These are phyloP conservation scores for Phaffia australis DNA, from an alignment of 768 basidiomycete species.

Conservation along the genomic window DNA sequence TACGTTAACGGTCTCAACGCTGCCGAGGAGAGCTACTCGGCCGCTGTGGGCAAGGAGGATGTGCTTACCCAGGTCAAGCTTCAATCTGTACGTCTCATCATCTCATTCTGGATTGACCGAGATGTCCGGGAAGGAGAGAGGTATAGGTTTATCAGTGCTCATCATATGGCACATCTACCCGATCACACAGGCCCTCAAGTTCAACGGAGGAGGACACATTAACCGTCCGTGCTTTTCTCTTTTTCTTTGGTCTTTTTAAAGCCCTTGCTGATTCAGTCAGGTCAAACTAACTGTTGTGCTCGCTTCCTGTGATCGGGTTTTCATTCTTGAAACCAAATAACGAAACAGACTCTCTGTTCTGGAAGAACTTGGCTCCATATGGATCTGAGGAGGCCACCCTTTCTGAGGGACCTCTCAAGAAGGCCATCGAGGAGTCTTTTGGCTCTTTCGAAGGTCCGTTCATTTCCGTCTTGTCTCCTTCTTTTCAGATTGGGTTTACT, in stretches of 20 bases:
- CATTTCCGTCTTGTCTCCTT: background rate
- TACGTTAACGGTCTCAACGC: conserved; percentile 88
- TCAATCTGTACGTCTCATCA: conserved; percentile 47
- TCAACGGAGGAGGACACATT: conserved; percentile 74
- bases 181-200: conserved; percentile 55
- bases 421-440: conserved; percentile 52
- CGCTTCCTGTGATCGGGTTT: background rate
- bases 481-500: background rate
- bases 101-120: background rate
- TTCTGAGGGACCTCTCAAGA: conserved; percentile 46
- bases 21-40: conserved; percentile 66
- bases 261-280: background rate
- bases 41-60: conserved; percentile 43
- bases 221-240: background rate
- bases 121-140: background rate
- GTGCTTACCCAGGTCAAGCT: conserved; percentile 76
- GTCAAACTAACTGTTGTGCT: background rate
- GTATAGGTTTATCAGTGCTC: background rate
- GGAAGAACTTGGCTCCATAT: conserved; percentile 78
- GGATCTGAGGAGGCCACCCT: conserved; percentile 47
- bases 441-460: conserved; percentile 51
- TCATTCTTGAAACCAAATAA: conserved; percentile 44
- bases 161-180: background rate
- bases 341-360: conserved; percentile 95
- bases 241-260: background rate